Base-by-base conservation (phyloP, 1,139 yeast genomes). In the Nematodospora anomalae region DNA sequence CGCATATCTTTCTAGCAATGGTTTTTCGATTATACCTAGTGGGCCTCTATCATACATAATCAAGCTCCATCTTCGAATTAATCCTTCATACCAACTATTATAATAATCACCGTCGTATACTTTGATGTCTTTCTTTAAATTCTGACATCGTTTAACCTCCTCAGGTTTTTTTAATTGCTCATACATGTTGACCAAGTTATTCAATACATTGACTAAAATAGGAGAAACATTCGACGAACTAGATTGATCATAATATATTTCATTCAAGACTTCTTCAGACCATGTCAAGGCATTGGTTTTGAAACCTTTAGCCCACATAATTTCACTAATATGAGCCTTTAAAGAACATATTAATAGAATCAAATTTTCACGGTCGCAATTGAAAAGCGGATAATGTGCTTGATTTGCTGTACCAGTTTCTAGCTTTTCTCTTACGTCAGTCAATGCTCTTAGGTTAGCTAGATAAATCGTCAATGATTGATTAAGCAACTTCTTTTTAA, bases 281-380 rank as follows among this genome's bases (percentile, higher is more conserved):
- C 87, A 80, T 12, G 78, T 67, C 25, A 81, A 64, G 1, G 89
- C 84, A 41, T 76, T 76, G 26, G 64, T 53, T 32, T 67, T 60
- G 35, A 65, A 60, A 1, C 80, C 80, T 41, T 74, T 66, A 5
- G 72, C 74, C 85, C 88, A 83, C 45, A 83, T 57, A 5, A 83
- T 60, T 55, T 83, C 90, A 40, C 84, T 71, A 13, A 83, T 62
- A 53, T 82, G 83, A 11, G 80, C 72, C 57, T 77, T 75, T 33
- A 76, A 52, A 33, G 66, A 71, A 31, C 65, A 64, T 14, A 56
- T 55, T 16, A 51, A 40, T 43, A 65, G 46, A 13, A 45, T 45
- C 7, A 69, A 35, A 40, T 67, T 67, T 13, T 53, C 54, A n/a
- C 45, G 46, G 28, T 56, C 57, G 45, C 71, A 64, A 46, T 70